phyloP scores from a whole-genome alignment of 2,329 filamentous ascomycete species.

The Cladosporium sphaerospermum region DNA sequence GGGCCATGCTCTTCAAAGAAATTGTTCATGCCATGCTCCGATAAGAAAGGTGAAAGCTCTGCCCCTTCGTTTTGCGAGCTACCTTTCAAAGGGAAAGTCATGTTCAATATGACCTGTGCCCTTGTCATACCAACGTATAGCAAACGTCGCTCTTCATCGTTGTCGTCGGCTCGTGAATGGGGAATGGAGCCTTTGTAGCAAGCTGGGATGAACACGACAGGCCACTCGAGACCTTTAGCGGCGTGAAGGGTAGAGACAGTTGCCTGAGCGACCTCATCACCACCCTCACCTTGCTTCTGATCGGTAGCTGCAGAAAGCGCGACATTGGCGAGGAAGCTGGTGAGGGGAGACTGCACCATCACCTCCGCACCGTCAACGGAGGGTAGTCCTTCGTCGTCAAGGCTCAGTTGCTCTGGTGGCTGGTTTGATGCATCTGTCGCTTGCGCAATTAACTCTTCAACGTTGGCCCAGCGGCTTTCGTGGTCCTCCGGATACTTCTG shows the following conservation, averaged over 20 bases:
- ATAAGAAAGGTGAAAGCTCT: constrained; percentile 67
- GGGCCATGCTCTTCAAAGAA: constrained; percentile 61
- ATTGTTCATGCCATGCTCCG: constrained; percentile 45
- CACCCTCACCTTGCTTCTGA: constrained; percentile 52
- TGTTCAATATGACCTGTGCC: constrained; percentile 76
- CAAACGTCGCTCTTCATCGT: constrained; percentile 78
- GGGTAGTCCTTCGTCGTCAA: constrained; percentile 50
- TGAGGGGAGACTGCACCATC: constrained; percentile 58
- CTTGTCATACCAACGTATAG: constrained; percentile 97
- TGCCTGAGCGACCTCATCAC: constrained; percentile 54
- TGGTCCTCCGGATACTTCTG: constrained; percentile 66
- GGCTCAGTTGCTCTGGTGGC: constrained; percentile 16
- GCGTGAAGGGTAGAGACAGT: constrained; percentile 96
- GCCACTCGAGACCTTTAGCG: constrained; percentile 94
- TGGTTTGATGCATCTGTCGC: constrained; percentile 59
- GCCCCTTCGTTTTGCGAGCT: constrained; percentile 58
- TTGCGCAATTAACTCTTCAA: constrained; percentile 78
- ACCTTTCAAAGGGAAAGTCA: constrained; percentile 66
- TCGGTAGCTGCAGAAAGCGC: constrained; percentile 76
- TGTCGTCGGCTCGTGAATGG: constrained; percentile 77
- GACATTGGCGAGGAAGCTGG: constrained; percentile 82
- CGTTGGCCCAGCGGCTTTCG: constrained; percentile 77
- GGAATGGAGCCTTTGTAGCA: constrained; percentile 88
- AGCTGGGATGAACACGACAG: constrained; percentile 85
- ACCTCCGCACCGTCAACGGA: constrained; percentile 57